Base-by-base conservation (phyloP, 2,329 filamentous ascomycete species). In the Chrysoporthe deuterocubensis region DNA sequence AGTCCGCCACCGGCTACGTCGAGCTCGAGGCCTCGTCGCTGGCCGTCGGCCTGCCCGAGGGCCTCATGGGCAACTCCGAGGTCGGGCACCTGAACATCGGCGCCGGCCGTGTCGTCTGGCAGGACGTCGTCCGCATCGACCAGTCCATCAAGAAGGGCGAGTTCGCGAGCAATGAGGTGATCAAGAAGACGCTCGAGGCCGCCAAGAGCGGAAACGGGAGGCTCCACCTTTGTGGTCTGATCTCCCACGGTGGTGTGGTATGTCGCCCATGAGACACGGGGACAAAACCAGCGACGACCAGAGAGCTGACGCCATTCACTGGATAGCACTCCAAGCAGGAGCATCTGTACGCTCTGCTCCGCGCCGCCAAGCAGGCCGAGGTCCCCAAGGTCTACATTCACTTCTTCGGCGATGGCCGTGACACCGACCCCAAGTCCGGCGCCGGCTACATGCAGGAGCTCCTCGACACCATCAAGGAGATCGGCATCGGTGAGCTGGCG, bases 31-130 rank as follows among this genome's bases (percentile, higher is more conserved):
- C 96, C 68, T 98, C 96, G 2, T 98, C 96, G 56, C 88, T 97
- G 69, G 96, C 96, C 58, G 96, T 99, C 72, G 96, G 96, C 73
- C 88, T 99, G 64, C 96, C 96, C 26, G 94, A 99, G 79, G 96
- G 96, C 69, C 85, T 99, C 73, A 99, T 99, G 96, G 96, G 96
- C 73, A 99, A 99, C 86, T 97, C 93, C 74, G 96, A 99, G 82
- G 96, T 99, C 79, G 96, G 96, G 71, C 96, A 99, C 82, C 82
- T 99, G 84, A 99, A 99, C 86, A 98, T 99, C 79, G 96, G 96
- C 75, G 96, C 96, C 69, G 96, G 96, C 68, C 89, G 96, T 76
- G 96, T 99, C 70, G 96, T 99, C 75, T 99, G 96, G 96, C 96
- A 99, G 81, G 95, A 96, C 80, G 93, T 96, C 72, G 96, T 99